Evolutionary conservation across 1,139 yeast species (phyloP).

Genomic region (Hyphopichia fennica): DNA sequence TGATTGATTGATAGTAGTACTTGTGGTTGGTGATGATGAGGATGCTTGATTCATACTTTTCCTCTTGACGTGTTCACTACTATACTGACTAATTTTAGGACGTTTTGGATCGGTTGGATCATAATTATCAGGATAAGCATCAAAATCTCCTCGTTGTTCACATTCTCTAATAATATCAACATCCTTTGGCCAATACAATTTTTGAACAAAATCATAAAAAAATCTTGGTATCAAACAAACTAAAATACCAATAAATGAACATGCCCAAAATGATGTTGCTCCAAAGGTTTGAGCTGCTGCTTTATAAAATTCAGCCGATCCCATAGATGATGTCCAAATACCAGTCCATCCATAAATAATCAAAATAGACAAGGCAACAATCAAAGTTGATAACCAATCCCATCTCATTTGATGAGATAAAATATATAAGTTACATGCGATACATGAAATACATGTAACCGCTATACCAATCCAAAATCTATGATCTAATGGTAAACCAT

Average conservation of each 20-base stretch:
- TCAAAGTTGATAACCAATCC: constrained; percentile 82
- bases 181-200: constrained; percentile 70
- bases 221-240: constrained; percentile 79
- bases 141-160: constrained; percentile 58
- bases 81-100: constrained; percentile 36
- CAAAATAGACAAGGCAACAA: constrained; percentile 64
- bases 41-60: constrained; percentile 14
- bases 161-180: constrained; percentile 85
- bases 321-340: constrained; percentile 64
- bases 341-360: constrained; percentile 88
- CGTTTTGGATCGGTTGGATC: constrained; percentile 64
- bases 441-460: constrained; percentile 76
- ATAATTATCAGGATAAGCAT: constrained; percentile 55
- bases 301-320: constrained; percentile 70
- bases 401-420: constrained; percentile 84
- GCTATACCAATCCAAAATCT: constrained; percentile 83
- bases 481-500: constrained; percentile 74
- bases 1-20: constrained; percentile 14
- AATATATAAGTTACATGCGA: constrained; percentile 79
- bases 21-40: constrained; percentile 5
- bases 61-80: constrained; percentile 16
- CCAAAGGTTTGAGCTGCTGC: constrained; percentile 78
- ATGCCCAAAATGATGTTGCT: constrained; percentile 77
- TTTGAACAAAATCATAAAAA: constrained; percentile 60
- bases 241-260: constrained; percentile 67